Conservation (phyloP, 176 grass and related monocot genomes). For the Saccharum spontaneum region DNA sequence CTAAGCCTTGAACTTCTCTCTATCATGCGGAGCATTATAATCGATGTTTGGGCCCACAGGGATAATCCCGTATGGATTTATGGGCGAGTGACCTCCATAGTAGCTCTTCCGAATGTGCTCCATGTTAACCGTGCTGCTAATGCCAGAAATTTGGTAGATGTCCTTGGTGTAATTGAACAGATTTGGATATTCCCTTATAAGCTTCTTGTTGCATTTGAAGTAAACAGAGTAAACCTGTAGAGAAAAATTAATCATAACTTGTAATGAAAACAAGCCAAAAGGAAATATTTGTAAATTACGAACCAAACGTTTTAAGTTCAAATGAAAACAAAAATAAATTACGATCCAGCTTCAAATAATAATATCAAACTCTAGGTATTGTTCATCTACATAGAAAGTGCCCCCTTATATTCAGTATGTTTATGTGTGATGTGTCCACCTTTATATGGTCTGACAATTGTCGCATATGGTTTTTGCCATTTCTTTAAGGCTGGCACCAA, state of each 20-base stretch:
- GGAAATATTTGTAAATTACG: background rate
- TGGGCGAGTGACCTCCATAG: conserved; percentile 81
- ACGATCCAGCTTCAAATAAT: background rate
- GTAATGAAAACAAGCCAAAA: background rate
- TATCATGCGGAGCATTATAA: conserved; percentile 74
- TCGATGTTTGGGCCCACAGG: conserved; percentile 69
- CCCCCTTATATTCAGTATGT: background rate
- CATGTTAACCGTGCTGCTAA: conserved; percentile 76
- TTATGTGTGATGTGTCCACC: background rate
- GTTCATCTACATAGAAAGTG: background rate
- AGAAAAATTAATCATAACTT: background rate
- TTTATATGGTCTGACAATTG: background rate
- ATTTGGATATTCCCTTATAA: conserved; percentile 75
- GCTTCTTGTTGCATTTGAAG: conserved; percentile 98
- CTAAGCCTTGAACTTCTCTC: conserved; percentile 52
- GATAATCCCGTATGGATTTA: conserved; percentile 74
- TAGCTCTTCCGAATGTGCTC: conserved; percentile 87
- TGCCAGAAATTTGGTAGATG: conserved; percentile 76
- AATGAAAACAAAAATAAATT: background rate
- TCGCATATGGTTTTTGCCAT: background rate
- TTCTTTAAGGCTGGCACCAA: background rate
- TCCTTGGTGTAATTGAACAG: conserved; percentile 96
- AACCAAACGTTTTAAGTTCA: background rate
- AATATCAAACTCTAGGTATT: background rate
- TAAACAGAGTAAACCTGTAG: conserved; percentile 81